Evolutionary conservation across 257 asterid genomes (phyloP).

Genomic region (Nicotiana noctiflora): DNA sequence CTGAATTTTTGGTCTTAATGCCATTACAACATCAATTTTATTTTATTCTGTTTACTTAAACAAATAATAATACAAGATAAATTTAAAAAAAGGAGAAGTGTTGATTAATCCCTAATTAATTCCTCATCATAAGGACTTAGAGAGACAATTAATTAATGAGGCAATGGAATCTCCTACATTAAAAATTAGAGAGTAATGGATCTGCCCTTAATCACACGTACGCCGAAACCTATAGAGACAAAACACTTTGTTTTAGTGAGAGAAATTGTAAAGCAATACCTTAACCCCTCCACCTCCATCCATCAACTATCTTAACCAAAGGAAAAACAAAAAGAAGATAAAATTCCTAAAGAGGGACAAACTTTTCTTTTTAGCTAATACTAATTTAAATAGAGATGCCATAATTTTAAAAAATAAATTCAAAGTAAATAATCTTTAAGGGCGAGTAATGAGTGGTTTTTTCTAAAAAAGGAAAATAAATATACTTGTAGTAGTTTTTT

Average conservation of each 20-base stretch:
- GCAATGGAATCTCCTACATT: constrained; percentile 40
- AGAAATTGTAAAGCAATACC: neutral
- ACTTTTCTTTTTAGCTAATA: neutral
- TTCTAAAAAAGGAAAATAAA: too few relatives aligned
- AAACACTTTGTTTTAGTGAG: constrained; percentile 24
- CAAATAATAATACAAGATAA: neutral
- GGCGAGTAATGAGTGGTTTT: too few relatives aligned
- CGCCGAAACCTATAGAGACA: constrained; percentile 61
- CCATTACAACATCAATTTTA: neutral
- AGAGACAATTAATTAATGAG: constrained; percentile 41
- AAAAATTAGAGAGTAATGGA: constrained; percentile 40
- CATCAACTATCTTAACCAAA: too few relatives aligned
- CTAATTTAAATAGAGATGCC: neutral
- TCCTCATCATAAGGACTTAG: constrained; percentile 28
- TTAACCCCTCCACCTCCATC: neutral
- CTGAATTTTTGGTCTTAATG: neutral
- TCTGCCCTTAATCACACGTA: constrained; percentile 50
- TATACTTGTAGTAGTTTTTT: too few relatives aligned
- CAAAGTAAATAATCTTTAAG: too few relatives aligned
- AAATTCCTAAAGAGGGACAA: neutral
- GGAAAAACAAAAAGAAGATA: neutral
- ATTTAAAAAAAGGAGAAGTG: neutral
- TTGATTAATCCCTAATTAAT: neutral
- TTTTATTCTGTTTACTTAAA: too few relatives aligned
- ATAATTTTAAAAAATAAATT: too few relatives aligned